Percentiles rank a stretch among this genome's conserved stretches.
phyloP scores from a whole-genome alignment of 1,284 basidiomycete species.

The Cutaneotrichosporon sp. region DNA sequence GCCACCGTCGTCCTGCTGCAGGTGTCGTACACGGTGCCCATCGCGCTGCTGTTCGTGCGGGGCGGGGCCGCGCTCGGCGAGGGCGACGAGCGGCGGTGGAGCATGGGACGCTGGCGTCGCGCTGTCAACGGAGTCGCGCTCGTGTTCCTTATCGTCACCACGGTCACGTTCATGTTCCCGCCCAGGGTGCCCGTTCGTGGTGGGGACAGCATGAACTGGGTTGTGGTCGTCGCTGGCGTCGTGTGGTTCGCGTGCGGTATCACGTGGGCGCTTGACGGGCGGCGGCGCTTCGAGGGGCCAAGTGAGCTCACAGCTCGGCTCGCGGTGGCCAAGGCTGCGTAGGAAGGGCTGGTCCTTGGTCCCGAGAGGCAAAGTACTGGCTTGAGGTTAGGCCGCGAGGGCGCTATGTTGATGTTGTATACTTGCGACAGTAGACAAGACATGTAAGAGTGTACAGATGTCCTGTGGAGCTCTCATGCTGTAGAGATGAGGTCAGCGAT shows the following conservation, averaged over 20 bases:
- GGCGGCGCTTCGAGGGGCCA: slow-evolving; percentile 51
- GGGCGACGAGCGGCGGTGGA: slow-evolving; percentile 38
- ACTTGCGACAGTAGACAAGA: no score
- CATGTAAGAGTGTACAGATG: no score
- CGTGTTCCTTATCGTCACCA: slow-evolving; percentile 53
- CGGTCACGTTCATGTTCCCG: slow-evolving; percentile 58
- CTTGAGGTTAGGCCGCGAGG: no score
- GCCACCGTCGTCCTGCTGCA: slow-evolving; percentile 39
- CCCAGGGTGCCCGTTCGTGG: slow-evolving; percentile 51
- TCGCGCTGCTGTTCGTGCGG: slow-evolving; percentile 52
- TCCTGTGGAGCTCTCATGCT: no score
- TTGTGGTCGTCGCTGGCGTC: slow-evolving; percentile 45
- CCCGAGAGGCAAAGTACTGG: no score
- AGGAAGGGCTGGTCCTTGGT: neutral
- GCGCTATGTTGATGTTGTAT: no score
- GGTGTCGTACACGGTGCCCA: slow-evolving; percentile 44
- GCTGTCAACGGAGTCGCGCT: slow-evolving; percentile 49
- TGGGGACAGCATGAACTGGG: slow-evolving; percentile 55
- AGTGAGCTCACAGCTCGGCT: slow-evolving; percentile 41
- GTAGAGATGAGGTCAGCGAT: no score
- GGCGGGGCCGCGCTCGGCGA: slow-evolving; percentile 51
- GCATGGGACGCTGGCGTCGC: slow-evolving; percentile 41
- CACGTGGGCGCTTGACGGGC: slow-evolving; percentile 50
- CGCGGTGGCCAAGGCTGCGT: neutral
- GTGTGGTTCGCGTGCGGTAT: slow-evolving; percentile 40